Evolutionary conservation across 345 rosid genomes (phyloP).

Genomic region (Gossypium ekmanianum): DNA sequence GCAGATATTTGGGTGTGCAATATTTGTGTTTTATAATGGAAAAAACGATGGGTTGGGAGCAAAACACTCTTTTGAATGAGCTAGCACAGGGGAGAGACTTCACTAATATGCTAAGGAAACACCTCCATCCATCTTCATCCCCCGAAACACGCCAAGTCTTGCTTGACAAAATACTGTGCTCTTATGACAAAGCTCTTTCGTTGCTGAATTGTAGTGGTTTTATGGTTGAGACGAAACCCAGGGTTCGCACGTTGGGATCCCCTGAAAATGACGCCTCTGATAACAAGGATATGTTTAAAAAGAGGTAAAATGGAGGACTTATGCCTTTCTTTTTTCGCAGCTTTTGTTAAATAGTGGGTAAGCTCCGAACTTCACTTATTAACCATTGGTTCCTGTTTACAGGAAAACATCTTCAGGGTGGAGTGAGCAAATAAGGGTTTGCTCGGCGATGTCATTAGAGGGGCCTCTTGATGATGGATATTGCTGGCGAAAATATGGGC

Average conservation of each 20-base stretch:
- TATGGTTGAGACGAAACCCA: slow-evolving; percentile 18
- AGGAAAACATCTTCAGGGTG: slow-evolving; percentile 46
- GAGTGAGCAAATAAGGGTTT: slow-evolving; percentile 44
- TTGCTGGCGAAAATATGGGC: slow-evolving; percentile 95
- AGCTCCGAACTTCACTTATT: slow-evolving; percentile 6
- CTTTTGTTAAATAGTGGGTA: not conserved
- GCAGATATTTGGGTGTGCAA: not conserved
- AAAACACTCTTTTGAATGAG: slow-evolving; percentile 42
- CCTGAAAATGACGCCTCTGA: slow-evolving; percentile 29
- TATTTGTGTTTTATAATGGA: not conserved
- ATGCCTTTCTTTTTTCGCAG: not conserved
- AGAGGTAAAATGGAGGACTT: slow-evolving; percentile 43
- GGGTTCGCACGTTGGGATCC: slow-evolving; percentile 6
- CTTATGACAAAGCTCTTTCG: slow-evolving; percentile 64
- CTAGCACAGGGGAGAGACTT: slow-evolving; percentile 56
- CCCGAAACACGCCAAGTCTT: slow-evolving; percentile 37
- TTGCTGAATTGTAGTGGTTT: slow-evolving; percentile 36
- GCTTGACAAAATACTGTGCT: slow-evolving; percentile 46
- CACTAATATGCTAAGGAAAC: slow-evolving; percentile 46
- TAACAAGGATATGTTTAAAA: slow-evolving; percentile 35
- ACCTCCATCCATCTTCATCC: slow-evolving; percentile 46
- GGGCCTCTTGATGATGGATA: slow-evolving; percentile 64
- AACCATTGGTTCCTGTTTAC: slow-evolving; percentile 11
- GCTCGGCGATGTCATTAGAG: slow-evolving; percentile 38
- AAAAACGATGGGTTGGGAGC: slow-evolving; percentile 30